Conservation (phyloP, 805 yeast species). For the Candida ascalaphidarum region DNA sequence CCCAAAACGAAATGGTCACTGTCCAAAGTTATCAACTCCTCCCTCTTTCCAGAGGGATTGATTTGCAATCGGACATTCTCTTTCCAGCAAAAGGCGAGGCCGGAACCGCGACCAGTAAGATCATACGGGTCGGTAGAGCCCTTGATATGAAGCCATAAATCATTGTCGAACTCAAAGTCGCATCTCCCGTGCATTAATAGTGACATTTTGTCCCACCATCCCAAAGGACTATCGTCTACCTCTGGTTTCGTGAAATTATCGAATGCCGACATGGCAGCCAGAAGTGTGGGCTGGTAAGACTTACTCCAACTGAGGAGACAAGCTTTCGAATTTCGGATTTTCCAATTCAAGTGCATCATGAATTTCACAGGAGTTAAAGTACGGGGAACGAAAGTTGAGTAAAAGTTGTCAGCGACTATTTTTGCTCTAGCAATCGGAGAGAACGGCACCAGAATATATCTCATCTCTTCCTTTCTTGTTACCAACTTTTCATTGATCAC, state of each 20-base stretch:
- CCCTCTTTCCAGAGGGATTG: slow-evolving; percentile 41
- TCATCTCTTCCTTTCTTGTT: slow-evolving; percentile 31
- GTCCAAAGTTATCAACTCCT: slow-evolving; percentile 43
- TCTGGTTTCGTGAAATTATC: slow-evolving; percentile 38
- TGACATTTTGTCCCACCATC: slow-evolving; percentile 49
- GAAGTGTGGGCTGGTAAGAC: slow-evolving; percentile 51
- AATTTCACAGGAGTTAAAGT: slow-evolving; percentile 58
- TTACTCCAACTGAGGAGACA: slow-evolving; percentile 58
- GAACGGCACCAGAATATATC: slow-evolving; percentile 48
- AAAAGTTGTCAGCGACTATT: slow-evolving; percentile 35
- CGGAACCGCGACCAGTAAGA: slow-evolving; percentile 49
- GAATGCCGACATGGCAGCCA: slow-evolving; percentile 36
- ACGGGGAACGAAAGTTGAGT: slow-evolving; percentile 50
- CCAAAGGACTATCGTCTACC: slow-evolving; percentile 36
- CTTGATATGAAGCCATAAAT: slow-evolving; percentile 55
- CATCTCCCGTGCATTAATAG: slow-evolving; percentile 46
- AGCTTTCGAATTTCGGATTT: slow-evolving; percentile 36
- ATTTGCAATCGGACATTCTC: slow-evolving; percentile 42
- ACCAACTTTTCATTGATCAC: slow-evolving; percentile 52
- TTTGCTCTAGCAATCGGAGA: slow-evolving; percentile 39
- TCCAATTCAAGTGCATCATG: slow-evolving; percentile 39
- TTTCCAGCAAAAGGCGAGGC: slow-evolving; percentile 59
- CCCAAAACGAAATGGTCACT: slow-evolving; percentile 52
- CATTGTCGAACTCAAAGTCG: slow-evolving; percentile 38
- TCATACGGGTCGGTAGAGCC: slow-evolving; percentile 53